Evolutionary conservation across 352 stramenopile genomes (phyloP).

Genomic region (Phytophthora quininea): DNA sequence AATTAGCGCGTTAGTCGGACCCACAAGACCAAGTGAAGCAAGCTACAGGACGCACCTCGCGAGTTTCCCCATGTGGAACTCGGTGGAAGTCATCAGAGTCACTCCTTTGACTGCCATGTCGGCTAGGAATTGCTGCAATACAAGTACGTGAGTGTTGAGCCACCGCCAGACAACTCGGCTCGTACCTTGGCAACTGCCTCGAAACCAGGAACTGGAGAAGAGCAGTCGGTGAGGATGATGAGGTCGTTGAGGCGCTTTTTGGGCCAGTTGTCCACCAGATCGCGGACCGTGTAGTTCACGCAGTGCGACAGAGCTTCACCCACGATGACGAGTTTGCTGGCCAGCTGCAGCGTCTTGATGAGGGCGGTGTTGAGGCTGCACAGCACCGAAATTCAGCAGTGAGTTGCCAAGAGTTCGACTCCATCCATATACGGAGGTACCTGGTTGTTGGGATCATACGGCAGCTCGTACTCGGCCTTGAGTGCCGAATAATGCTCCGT

Average conservation of each 20-base stretch:
- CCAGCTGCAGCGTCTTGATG: conserved; percentile 57
- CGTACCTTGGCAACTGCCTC: conserved; percentile 54
- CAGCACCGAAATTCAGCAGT: background rate
- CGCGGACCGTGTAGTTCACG: conserved; percentile 94
- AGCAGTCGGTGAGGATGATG: conserved; percentile 70
- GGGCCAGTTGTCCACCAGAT: conserved; percentile 88
- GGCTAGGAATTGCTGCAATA: conserved; percentile 49
- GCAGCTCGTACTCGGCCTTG: conserved; percentile 88
- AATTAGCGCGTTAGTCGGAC: background rate
- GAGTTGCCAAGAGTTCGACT: conserved; percentile 20
- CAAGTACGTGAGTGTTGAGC: background rate
- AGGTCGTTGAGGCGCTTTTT: conserved; percentile 59
- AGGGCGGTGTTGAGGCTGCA: conserved; percentile 68
- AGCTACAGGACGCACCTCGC: background rate
- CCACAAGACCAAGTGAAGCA: background rate
- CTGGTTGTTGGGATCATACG: conserved; percentile 58
- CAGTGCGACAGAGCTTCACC: conserved; percentile 95
- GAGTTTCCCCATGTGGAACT: conserved; percentile 28
- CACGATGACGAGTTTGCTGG: conserved; percentile 85
- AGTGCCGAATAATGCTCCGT: conserved; percentile 96
- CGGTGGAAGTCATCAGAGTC: conserved; percentile 50
- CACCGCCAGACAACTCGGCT: background rate
- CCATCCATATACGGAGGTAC: conserved; percentile 14
- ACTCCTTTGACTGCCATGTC: conserved; percentile 59
- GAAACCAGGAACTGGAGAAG: conserved; percentile 64